Conservation (phyloP, 495 filamentous ascomycete genomes). For the Chaetomium tenue region DNA sequence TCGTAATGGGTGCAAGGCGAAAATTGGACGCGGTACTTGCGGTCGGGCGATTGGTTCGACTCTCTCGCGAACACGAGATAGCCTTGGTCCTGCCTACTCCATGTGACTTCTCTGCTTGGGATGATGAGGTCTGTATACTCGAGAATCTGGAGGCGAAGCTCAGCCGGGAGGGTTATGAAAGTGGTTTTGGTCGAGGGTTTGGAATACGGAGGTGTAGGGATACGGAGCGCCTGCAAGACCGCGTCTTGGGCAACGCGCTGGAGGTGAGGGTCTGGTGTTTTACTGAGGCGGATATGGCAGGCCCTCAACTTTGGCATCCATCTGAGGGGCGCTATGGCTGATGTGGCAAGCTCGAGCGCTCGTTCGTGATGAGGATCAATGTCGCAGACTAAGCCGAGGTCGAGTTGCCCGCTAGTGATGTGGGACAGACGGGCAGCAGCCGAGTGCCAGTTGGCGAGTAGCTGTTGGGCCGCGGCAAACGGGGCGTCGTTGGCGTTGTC, state of each 20-base stretch:
- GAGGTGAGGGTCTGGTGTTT: background rate
- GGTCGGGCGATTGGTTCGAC: background rate
- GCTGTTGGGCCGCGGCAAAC: background rate
- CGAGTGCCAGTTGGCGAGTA: background rate
- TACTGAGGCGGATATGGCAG: conserved; percentile 5
- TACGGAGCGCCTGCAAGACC: background rate
- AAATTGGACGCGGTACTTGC: background rate
- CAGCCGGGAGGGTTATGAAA: conserved; percentile 13
- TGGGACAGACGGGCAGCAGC: background rate
- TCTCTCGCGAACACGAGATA: background rate
- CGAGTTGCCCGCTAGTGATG: conserved; percentile 1
- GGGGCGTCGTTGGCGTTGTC: background rate
- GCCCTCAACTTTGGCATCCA: background rate
- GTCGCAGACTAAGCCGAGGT: conserved; percentile 5
- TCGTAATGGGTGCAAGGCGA: background rate
- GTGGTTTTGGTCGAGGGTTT: background rate
- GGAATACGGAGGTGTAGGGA: background rate
- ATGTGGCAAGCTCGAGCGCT: background rate
- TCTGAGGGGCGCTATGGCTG: background rate
- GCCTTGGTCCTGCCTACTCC: conserved; percentile 18
- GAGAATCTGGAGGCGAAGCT: conserved; percentile 19
- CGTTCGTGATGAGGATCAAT: conserved; percentile 1
- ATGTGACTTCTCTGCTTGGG: conserved; percentile 21
- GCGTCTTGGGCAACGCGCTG: background rate
- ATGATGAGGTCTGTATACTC: conserved; percentile 21